These are phyloP conservation scores for Letharia columbiana DNA, from an alignment of 495 filamentous ascomycete genomes.

Conservation along the genomic window DNA sequence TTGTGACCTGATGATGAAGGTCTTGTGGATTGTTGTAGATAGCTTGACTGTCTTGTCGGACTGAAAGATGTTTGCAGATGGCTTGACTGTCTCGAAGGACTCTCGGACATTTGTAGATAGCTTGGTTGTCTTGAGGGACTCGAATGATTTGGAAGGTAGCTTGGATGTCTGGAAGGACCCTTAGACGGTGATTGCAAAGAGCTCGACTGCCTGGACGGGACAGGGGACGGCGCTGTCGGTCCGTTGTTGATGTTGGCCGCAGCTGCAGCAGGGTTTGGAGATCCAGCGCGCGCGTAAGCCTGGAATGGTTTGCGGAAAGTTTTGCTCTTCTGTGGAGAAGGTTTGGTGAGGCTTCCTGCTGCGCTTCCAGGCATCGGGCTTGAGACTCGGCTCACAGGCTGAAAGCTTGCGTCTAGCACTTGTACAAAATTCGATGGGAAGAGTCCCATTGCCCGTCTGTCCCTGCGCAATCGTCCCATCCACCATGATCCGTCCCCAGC, in stretches of 20 bases:
- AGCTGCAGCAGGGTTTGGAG: conserved; percentile 36
- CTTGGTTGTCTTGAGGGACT: conserved; percentile 15
- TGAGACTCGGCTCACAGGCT: conserved; percentile 65
- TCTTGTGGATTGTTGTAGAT: conserved; percentile 13
- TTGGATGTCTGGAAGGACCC: conserved; percentile 28
- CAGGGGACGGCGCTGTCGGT: conserved; percentile 38
- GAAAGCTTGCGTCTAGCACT: conserved; percentile 74
- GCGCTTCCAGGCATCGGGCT: conserved; percentile 56
- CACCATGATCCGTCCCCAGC: conserved; percentile 97
- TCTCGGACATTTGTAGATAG: conserved; percentile 8
- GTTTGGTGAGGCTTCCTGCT: conserved; percentile 43
- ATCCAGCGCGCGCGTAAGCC: conserved; percentile 44
- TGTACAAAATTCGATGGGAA: conserved; percentile 98
- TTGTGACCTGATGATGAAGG: conserved; percentile 14
- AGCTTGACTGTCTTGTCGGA: conserved; percentile 19
- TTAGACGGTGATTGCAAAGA: conserved; percentile 29
- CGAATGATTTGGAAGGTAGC: conserved; percentile 10
- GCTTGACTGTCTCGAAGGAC: conserved; percentile 11
- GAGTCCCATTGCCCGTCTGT: conserved; percentile 76
- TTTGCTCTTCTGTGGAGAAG: conserved; percentile 48
- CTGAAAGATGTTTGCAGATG: conserved; percentile 6
- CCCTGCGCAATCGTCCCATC: conserved; percentile 82
- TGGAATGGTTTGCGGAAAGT: conserved; percentile 64
- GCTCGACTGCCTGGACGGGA: conserved; percentile 39
- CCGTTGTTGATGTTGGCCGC: conserved; percentile 9